Evolutionary conservation across 495 filamentous ascomycete genomes (phyloP), one percentile per base, ranked within the genome.

Genomic region (Lasiosphaeria ovina): DNA sequence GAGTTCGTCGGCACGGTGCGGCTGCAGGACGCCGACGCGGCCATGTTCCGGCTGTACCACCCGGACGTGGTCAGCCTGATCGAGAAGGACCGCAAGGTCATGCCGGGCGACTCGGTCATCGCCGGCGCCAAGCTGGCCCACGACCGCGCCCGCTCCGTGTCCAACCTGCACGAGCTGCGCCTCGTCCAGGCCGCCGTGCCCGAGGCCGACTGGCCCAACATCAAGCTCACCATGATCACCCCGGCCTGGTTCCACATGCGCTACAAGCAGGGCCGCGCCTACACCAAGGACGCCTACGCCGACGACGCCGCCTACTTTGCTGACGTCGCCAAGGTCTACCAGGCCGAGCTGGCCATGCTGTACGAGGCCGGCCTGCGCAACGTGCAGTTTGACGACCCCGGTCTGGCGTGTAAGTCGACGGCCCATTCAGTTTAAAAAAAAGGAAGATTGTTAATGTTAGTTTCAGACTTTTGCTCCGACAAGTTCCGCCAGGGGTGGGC

Each of bases 1-100:
- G 85, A 85, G 48, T 82, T 92, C 53, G 83, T 89, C 36, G 89
- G 89, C 52, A 77, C 78, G 31, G 61, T 70, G 51, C 72, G 69
- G 83, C 81, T 91, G 77, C 85, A 88, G 52, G 84, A 85, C 38
- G 82, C 90, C 51, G 84, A 90, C 38, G 87, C 84, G 8, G 56
- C 64, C 84, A 83, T 89, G 66, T 92, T 91, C 76, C 82, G 88
- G 11, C 74, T 81, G 31, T 92, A 92, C 67, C 86, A 91, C 59
- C 91, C 91, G 9, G 89, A 93, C 66, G 85, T 94, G 57, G 86
- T 88, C 33, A 89, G 85, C 35, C 87, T 93, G 74, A 78, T 79
- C 63, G 76, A 81, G 68, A 64, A 64, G 53, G 74, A 68, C 35
- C 82, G 85, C 60, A 81, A 89, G 58, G 76, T 87, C 70, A 89